These are phyloP conservation scores for Lodderomyces margitis DNA, from an alignment of 1,139 yeast genomes.

Conservation along the genomic window DNA sequence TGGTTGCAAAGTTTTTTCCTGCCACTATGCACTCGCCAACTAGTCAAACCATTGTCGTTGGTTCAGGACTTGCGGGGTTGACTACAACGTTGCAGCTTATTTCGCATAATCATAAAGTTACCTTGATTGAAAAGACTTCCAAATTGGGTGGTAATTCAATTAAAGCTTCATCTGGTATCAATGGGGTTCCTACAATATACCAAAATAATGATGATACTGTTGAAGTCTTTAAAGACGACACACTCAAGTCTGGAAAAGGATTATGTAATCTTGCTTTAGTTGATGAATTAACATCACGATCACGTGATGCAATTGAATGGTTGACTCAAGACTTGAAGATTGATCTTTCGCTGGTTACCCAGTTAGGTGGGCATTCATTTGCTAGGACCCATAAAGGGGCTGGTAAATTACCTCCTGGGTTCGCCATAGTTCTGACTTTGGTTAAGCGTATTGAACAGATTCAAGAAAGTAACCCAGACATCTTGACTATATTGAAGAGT, in stretches of 20 bases:
- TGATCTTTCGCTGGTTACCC: conserved; percentile 29
- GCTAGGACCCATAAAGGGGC: conserved; percentile 39
- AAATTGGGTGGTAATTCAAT: conserved; percentile 38
- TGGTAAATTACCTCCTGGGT: conserved; percentile 36
- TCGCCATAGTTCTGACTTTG: conserved; percentile 31
- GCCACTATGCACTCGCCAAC: neutral
- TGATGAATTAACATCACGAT: conserved; percentile 23
- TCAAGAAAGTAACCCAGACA: conserved; percentile 14
- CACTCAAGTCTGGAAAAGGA: conserved; percentile 33
- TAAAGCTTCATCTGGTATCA: conserved; percentile 42
- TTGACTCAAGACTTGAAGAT: conserved; percentile 22
- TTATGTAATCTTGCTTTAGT: conserved; percentile 25
- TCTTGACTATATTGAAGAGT: conserved; percentile 22
- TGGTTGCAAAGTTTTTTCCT: neutral
- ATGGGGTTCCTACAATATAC: conserved; percentile 34
- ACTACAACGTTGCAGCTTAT: conserved; percentile 29
- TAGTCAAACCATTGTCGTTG: conserved; percentile 24
- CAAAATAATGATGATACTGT: conserved; percentile 28
- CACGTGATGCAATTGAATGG: conserved; percentile 34
- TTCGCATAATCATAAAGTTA: conserved; percentile 20
- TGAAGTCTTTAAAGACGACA: conserved; percentile 26
- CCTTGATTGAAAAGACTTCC: conserved; percentile 30
- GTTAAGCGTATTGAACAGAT: conserved; percentile 20
- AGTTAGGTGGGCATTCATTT: conserved; percentile 37
- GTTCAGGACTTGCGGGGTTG: conserved; percentile 39